Conservation (phyloP, 306 rosid genomes). For the Corylus avellana region DNA sequence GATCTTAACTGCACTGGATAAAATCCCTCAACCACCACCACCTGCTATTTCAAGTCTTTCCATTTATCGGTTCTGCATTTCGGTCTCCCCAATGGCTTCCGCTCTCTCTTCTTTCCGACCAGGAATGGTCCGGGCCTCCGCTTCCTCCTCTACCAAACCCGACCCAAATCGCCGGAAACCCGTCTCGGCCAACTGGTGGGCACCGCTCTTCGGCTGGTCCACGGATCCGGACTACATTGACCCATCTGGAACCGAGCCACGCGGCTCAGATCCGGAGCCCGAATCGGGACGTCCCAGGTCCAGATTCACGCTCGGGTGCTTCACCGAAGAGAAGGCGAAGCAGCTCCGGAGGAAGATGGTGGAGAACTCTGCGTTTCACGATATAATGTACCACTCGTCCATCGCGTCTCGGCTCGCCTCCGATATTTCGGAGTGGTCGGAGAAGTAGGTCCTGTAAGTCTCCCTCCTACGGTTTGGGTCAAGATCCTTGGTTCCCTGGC, state of each 20-base stretch:
- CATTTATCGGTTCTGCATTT: not conserved
- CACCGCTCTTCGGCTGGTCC: constrained; percentile 60
- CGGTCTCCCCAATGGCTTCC: constrained; percentile 41
- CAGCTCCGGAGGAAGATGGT: constrained; percentile 58
- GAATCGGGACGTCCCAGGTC: constrained; percentile 29
- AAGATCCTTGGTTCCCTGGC: not conserved
- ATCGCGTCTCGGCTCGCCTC: constrained; percentile 79
- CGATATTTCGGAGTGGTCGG: constrained; percentile 35
- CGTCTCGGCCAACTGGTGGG: constrained; percentile 60
- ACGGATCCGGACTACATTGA: constrained; percentile 64
- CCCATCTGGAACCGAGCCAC: not conserved
- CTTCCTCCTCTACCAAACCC: constrained; percentile 28
- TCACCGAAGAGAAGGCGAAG: constrained; percentile 76
- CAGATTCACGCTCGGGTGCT: constrained; percentile 47
- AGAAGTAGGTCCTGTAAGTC: constrained; percentile 32
- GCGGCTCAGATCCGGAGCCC: not conserved
- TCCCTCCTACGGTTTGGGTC: constrained; percentile 13
- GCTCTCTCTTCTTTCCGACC: constrained; percentile 37
- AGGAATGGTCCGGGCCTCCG: constrained; percentile 37
- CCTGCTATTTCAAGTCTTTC: not conserved
- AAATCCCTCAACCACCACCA: not conserved
- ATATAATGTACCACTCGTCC: constrained; percentile 75
- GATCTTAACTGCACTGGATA: not conserved
- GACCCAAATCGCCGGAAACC: constrained; percentile 41
- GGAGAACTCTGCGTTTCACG: constrained; percentile 71